phyloP scores from a whole-genome alignment of 139 green algal genomes.

The Ettlia oleoabundans region DNA sequence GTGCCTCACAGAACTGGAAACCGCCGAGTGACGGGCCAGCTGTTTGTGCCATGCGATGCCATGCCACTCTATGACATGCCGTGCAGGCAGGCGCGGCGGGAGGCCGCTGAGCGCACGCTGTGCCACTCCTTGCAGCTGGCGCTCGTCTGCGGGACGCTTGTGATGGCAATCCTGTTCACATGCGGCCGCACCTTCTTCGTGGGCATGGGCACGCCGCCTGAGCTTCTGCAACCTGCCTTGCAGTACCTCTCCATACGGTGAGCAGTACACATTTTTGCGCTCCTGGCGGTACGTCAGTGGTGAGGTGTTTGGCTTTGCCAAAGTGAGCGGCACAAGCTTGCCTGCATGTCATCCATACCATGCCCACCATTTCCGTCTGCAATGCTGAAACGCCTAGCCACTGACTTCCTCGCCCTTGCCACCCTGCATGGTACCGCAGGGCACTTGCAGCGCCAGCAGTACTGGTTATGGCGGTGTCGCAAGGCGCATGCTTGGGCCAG shows the following conservation, averaged over 20 bases:
- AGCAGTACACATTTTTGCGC: background rate
- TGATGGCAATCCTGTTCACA: conserved; percentile 28
- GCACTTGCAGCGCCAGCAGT: conserved; percentile 68
- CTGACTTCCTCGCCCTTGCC: no score
- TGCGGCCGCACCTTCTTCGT: conserved; percentile 46
- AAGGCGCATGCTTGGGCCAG: conserved; percentile 72
- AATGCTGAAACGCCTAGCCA: no score
- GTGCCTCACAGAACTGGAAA: no score
- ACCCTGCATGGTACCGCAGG: no score
- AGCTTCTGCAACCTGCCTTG: conserved; percentile 48
- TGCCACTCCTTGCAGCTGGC: conserved; percentile 52
- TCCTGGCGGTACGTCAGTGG: no score
- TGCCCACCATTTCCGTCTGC: no score
- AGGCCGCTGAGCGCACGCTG: conserved; percentile 28
- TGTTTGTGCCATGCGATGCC: background rate
- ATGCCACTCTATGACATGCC: background rate
- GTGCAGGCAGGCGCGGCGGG: conserved; percentile 17
- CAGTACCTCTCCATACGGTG: conserved; percentile 46
- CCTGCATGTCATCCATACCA: no score
- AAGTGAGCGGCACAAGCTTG: no score
- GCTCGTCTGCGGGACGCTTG: conserved; percentile 32
- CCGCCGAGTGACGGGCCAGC: no score
- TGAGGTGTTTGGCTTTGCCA: no score
- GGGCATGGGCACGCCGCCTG: conserved; percentile 51
- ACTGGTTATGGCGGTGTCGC: conserved; percentile 59